Evolutionary conservation across 2,329 filamentous ascomycete species (phyloP), one percentile per base, ranked within the genome.

Genomic region (Fusarium scirpi): DNA sequence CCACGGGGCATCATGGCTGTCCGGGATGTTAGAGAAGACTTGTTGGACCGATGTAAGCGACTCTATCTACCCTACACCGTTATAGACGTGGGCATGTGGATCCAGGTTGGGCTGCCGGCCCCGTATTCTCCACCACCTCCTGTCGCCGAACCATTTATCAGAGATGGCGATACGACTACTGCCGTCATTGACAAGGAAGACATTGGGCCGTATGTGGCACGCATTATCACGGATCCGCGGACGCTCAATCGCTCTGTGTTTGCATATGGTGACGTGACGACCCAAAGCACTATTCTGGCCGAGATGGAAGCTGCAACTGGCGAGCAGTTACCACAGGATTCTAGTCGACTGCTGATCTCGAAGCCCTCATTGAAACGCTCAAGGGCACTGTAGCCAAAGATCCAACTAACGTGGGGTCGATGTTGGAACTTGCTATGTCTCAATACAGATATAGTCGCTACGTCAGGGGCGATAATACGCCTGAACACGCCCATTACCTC

Each of bases 221-320:
- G 77, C 20, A 85, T 89, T 67, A 82, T 89, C 41, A 70, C 74
- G 3, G 87, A 89, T 64, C 77, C 80, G 8, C 76, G 85, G 15
- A 89, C 87, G 3, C 61, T 89, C 47, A 88, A 89, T 76, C 81
- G 82, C 67, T 80, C 76, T 58, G 83, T 89, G 3, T 81, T 86
- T 56, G 80, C 80, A 8, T 86, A 85, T 70, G 81, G 80, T 61
- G 82, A 86, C 45, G 75, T 84, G 2, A 69, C 78, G 48, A 82
- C 80, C 1, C 79, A 83, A 70, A 85, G 25, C 25, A 18, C 45
- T 47, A 18, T 47, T 20, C 8, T 20, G 25, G 45, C 8, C 11
- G 25, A 30, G 45, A 12, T 30, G 7, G 16, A 47, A 7, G 16
- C 25, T 47, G 45, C 25, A 47, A 20, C 16, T 11, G 45, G 45